Conservation (phyloP, 305 asterid genomes). For the Solanum chacoense region DNA sequence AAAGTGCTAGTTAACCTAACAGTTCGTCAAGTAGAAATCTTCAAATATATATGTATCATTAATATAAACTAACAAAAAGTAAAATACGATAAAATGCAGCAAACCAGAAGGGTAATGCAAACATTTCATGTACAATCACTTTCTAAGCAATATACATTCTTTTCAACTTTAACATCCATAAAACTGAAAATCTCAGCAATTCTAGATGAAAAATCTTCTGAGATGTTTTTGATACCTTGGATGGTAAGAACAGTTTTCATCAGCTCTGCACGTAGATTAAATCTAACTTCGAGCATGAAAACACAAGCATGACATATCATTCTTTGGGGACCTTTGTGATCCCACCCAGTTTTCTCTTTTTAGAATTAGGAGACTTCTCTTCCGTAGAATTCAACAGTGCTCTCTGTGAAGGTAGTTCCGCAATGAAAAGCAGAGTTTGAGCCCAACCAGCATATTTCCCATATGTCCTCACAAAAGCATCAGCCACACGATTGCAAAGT, state of each 20-base stretch:
- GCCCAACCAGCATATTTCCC: conserved; percentile 99
- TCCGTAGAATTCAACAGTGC: conserved; percentile 27
- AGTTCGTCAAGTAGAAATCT: neutral
- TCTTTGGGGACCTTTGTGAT: conserved; percentile 9
- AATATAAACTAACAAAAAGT: neutral
- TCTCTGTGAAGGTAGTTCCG: conserved; percentile 89
- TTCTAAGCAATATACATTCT: neutral
- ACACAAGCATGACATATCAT: conserved; percentile 4
- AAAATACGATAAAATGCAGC: neutral
- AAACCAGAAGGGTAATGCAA: neutral
- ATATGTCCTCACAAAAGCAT: conserved; percentile 77
- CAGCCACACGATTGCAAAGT: conserved; percentile 45
- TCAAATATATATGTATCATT: neutral
- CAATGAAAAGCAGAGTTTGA: conserved; percentile 84
- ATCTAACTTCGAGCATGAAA: neutral
- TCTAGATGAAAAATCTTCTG: neutral
- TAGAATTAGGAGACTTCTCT: conserved; percentile 20
- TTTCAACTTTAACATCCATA: neutral
- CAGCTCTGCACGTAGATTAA: neutral
- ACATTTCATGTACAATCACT: neutral
- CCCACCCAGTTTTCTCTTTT: conserved; percentile 8
- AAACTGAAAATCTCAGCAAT: neutral
- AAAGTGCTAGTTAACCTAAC: neutral
- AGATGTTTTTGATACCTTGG: neutral
- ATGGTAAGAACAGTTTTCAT: neutral